Conservation (phyloP, 2,329 filamentous ascomycete species). For the Aspergillus hortae region DNA sequence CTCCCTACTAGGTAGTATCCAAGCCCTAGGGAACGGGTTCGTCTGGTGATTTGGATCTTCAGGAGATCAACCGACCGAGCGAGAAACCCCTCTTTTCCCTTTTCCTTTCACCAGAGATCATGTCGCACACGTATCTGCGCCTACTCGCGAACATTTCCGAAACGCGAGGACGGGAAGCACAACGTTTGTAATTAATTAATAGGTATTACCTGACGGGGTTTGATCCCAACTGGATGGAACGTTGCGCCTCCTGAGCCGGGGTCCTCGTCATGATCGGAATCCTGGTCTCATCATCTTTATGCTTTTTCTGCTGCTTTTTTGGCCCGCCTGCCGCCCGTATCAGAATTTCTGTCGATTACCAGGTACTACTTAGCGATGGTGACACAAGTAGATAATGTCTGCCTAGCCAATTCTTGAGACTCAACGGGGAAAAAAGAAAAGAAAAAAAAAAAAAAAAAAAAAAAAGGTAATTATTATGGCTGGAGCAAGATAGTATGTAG, state of each 20-base stretch:
- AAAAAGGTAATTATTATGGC: too few species aligned
- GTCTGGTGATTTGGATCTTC: conserved; percentile 20
- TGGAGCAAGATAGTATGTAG: too few species aligned
- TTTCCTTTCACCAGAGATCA: background rate
- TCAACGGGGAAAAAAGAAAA: background rate
- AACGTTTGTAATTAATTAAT: conserved; percentile 5
- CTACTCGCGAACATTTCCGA: background rate
- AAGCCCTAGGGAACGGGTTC: background rate
- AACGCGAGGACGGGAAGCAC: background rate
- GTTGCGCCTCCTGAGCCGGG: conserved; percentile 22
- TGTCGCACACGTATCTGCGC: background rate
- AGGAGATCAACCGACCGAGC: conserved; percentile 17
- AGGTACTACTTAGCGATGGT: background rate
- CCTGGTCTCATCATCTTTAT: background rate
- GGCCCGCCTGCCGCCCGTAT: background rate
- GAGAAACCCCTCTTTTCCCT: background rate
- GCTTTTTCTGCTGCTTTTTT: background rate
- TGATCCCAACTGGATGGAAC: conserved; percentile 25
- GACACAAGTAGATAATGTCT: background rate
- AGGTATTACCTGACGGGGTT: conserved; percentile 1
- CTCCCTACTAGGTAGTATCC: background rate
- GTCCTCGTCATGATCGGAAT: conserved; percentile 11
- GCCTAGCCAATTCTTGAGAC: background rate
- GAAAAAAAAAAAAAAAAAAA: background rate
- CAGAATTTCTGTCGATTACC: background rate